Conservation (phyloP, 1,139 yeast genomes). For the Debaryomyces subglobosus region DNA sequence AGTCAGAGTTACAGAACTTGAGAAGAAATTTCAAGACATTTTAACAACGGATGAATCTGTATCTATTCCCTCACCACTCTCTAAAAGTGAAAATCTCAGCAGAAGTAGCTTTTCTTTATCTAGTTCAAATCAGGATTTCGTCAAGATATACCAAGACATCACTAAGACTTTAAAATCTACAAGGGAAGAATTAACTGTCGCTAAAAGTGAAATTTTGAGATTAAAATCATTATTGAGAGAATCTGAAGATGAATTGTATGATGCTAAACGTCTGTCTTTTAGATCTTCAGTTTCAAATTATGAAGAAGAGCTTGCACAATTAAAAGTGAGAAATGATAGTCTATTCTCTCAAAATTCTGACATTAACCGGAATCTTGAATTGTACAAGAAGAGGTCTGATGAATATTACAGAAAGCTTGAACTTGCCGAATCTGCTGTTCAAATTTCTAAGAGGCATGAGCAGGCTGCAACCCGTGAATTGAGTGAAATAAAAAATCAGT, state of each 20-base stretch:
- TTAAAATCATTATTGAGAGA: conserved; percentile 53
- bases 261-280: conserved; percentile 38
- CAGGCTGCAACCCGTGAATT: conserved; percentile 58
- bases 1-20: conserved; percentile 36
- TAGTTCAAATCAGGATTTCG: conserved; percentile 48
- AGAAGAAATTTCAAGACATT: conserved; percentile 31
- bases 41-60: conserved; percentile 22
- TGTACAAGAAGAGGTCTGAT: conserved; percentile 74
- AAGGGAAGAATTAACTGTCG: conserved; percentile 50
- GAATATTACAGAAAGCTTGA: conserved; percentile 76
- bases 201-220: conserved; percentile 56
- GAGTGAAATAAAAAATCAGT: conserved; percentile 54
- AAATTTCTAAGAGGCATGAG: conserved; percentile 65
- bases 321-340: conserved; percentile 57
- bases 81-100: conserved; percentile 43
- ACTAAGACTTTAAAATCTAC: conserved; percentile 52
- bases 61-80: conserved; percentile 18
- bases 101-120: conserved; percentile 34
- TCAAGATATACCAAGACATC: conserved; percentile 58
- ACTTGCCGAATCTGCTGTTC: conserved; percentile 74
- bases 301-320: conserved; percentile 44
- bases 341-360: conserved; percentile 55
- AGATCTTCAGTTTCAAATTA: conserved; percentile 41
- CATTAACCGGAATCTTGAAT: conserved; percentile 53
- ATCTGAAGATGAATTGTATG: conserved; percentile 50